phyloP scores from a whole-genome alignment of 176 grass and related monocot genomes.

The Zoysia pacifica region DNA sequence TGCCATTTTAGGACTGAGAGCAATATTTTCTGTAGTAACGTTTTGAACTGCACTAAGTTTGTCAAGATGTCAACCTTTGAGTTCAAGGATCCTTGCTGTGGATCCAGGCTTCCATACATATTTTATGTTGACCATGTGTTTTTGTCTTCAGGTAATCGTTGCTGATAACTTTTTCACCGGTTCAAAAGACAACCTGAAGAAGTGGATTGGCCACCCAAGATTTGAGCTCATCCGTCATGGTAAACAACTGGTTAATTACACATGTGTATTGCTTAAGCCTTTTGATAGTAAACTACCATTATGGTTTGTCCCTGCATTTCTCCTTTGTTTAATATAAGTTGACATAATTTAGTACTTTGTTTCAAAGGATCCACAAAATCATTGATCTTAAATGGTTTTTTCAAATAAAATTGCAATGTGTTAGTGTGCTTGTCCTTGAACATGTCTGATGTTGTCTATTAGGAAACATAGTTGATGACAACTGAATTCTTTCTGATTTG shows the following conservation, averaged over 20 bases:
- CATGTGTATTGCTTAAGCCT: background rate
- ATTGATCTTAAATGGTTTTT: background rate
- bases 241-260: slow-evolving; percentile 45
- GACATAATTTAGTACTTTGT: background rate
- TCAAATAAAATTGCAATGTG: background rate
- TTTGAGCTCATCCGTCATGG: slow-evolving; percentile 99
- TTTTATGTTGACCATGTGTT: background rate
- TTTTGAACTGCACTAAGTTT: background rate
- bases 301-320: background rate
- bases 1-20: background rate
- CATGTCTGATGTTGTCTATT: slow-evolving; percentile 16
- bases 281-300: background rate
- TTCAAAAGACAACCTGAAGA: slow-evolving; percentile 98
- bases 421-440: background rate
- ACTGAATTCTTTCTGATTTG: background rate
- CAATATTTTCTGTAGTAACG: background rate
- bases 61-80: background rate
- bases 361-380: background rate
- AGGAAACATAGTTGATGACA: background rate
- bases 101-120: slow-evolving; percentile 11
- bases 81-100: background rate
- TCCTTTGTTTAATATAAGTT: background rate
- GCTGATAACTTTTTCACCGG: slow-evolving; percentile 98
- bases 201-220: slow-evolving; percentile 99
- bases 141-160: slow-evolving; percentile 79